phyloP scores from a whole-genome alignment of 257 asterid species.

The Vinca minor region DNA sequence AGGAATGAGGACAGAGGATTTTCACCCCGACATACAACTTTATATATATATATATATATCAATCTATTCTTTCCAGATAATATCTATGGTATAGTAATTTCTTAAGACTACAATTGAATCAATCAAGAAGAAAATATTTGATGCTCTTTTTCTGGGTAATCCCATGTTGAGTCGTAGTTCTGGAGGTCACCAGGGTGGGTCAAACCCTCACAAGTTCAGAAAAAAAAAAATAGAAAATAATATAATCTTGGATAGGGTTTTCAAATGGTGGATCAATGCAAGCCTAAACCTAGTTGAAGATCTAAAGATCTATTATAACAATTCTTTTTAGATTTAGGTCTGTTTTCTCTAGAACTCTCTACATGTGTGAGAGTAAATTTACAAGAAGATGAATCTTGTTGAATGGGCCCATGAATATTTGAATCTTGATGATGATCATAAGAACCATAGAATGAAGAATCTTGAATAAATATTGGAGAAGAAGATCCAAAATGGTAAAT shows the following conservation, averaged over 20 bases:
- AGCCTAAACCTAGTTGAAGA: conserved; percentile 70
- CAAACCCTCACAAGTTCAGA: no score
- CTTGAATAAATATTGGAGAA: conserved; percentile 38
- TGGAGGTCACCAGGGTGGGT: no score
- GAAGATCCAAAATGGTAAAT: conserved; percentile 20
- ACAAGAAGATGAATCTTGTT: conserved; percentile 16
- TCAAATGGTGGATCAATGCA: conserved; percentile 24
- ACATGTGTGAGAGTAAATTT: conserved; percentile 38
- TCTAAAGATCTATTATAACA: conserved; percentile 40
- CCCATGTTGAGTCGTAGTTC: no score
- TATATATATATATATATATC: no score
- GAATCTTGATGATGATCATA: conserved; percentile 13
- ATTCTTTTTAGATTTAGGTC: conserved; percentile 30
- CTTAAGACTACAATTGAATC: neutral
- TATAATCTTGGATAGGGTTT: neutral
- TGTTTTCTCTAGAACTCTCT: conserved; percentile 21
- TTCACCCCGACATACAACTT: neutral
- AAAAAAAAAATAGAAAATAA: no score
- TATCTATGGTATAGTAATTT: neutral
- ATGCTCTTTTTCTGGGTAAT: no score
- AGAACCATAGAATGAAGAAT: conserved; percentile 28
- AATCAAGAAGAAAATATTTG: neutral
- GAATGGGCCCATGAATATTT: conserved; percentile 31
- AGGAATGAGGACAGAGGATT: no score
- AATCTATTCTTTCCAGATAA: neutral